phyloP scores from a whole-genome alignment of 257 asterid species.

The Salvia splendens region DNA sequence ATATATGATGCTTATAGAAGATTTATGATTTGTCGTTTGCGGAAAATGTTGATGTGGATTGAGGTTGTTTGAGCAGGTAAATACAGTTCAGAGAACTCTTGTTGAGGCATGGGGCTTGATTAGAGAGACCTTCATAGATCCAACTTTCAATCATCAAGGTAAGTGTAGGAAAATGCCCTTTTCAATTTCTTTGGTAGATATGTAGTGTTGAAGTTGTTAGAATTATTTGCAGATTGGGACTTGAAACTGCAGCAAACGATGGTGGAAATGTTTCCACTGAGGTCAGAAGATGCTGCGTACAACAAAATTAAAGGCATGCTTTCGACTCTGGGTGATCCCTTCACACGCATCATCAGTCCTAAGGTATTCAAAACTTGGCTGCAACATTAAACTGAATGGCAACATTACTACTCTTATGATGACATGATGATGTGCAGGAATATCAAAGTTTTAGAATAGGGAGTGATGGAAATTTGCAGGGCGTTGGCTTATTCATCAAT shows the following conservation, averaged over 20 bases:
- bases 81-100: slow-evolving; percentile 88
- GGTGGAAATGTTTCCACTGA: slow-evolving; percentile 85
- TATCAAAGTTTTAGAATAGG: slow-evolving; percentile 89
- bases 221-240: slow-evolving; percentile 77
- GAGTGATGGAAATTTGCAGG: slow-evolving; percentile 94
- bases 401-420: background rate
- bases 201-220: background rate
- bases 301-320: slow-evolving; percentile 88
- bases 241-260: slow-evolving; percentile 86
- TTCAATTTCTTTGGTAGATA: background rate
- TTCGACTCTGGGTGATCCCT: slow-evolving; percentile 95
- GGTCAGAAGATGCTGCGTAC: slow-evolving; percentile 94
- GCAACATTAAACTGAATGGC: background rate
- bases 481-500: slow-evolving; percentile 83
- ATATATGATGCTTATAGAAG: background rate
- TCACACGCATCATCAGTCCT: slow-evolving; percentile 90
- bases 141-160: slow-evolving; percentile 99
- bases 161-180: background rate
- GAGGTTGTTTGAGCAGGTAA: slow-evolving; percentile 54
- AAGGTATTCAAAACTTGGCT: slow-evolving; percentile 47
- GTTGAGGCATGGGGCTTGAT: slow-evolving; percentile 97
- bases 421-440: slow-evolving; percentile 53
- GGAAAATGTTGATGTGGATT: background rate
- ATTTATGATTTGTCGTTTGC: background rate
- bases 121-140: slow-evolving; percentile 90